Base-by-base conservation (phyloP, 2,329 filamentous ascomycete species). In the Thelonectria rubi region DNA sequence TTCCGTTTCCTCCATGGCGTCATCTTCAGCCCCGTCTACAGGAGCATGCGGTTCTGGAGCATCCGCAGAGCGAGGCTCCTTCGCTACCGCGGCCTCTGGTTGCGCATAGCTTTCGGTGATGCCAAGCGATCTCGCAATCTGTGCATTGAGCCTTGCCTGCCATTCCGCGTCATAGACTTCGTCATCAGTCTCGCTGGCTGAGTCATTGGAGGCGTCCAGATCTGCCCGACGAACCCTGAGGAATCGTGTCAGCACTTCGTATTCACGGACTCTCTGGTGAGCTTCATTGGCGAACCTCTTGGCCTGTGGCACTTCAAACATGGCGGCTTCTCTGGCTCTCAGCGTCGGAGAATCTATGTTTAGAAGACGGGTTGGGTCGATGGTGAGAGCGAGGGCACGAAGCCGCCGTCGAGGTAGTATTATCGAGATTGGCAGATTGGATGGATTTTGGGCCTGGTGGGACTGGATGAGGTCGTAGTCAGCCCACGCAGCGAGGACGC, bases 151-250 rank as follows among this genome's bases (percentile, higher is more conserved):
- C 63, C 72, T 79, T 32, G 78, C 80, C 62, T 79, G 76, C 61
- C 82, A 69, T 42, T 78, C 78, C 5, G 73, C 75, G 43, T 80
- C 73, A 48, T 73, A 74, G 55, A 68, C 70, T 2, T 75, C 73
- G 37, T 79, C 74, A 18, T 68, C 71, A n/a, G 62, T 63, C 32
- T 72, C 71, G 46, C 67, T 69, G 32, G 61, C 58, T 12, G 67
- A 69, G 12, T 66, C 67, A 47, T 73, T 74, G 11, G 79, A 79
- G 48, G 73, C 76, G 58, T 79, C 78, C 18, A 88, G 74, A 40
- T 88, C 84, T 65, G 84, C 79, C 56, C 86, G 80, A 30, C 86
- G 81, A 55, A 88, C 82, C 64, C 86, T 86, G 56, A 5, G 18
- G 17, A 11, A 43, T 17, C 24, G 10, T 15, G 30, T 71, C 49